Evolutionary conservation across 495 filamentous ascomycete species (phyloP).

Genomic region (Penicillium goetzii): DNA sequence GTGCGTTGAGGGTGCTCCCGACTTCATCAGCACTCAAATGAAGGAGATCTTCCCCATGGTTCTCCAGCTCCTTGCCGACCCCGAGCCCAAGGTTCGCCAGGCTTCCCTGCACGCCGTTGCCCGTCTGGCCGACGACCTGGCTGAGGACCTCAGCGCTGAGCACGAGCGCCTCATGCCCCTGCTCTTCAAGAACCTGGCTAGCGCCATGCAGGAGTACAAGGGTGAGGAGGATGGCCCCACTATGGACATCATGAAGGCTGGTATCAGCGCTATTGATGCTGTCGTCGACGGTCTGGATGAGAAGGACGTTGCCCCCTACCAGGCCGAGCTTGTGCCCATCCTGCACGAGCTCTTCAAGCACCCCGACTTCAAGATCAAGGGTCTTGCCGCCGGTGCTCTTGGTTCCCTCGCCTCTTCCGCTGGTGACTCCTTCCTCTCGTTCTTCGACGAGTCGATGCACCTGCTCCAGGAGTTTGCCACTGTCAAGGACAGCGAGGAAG

Average conservation of each 20-base stretch:
- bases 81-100: slow-evolving; percentile 78
- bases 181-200: slow-evolving; percentile 84
- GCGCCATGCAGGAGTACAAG: slow-evolving; percentile 68
- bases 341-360: slow-evolving; percentile 80
- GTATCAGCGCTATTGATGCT: slow-evolving; percentile 89
- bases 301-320: slow-evolving; percentile 78
- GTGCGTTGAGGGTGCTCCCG: slow-evolving; percentile 94
- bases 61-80: slow-evolving; percentile 81
- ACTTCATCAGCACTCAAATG: slow-evolving; percentile 91
- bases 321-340: slow-evolving; percentile 78
- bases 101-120: slow-evolving; percentile 85
- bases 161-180: slow-evolving; percentile 82
- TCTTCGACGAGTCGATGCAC: slow-evolving; percentile 86
- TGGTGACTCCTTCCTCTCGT: slow-evolving; percentile 81
- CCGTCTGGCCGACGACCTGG: slow-evolving; percentile 87
- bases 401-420: slow-evolving; percentile 86
- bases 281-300: slow-evolving; percentile 87
- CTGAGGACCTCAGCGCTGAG: slow-evolving; percentile 81
- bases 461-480: slow-evolving; percentile 79
- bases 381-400: slow-evolving; percentile 82
- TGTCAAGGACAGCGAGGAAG: slow-evolving; percentile 86
- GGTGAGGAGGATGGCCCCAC: slow-evolving; percentile 62
- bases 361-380: slow-evolving; percentile 87
- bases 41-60: slow-evolving; percentile 83
- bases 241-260: slow-evolving; percentile 82